Conservation (phyloP, 345 rosid species). For the Melaleuca quinquenervia region DNA sequence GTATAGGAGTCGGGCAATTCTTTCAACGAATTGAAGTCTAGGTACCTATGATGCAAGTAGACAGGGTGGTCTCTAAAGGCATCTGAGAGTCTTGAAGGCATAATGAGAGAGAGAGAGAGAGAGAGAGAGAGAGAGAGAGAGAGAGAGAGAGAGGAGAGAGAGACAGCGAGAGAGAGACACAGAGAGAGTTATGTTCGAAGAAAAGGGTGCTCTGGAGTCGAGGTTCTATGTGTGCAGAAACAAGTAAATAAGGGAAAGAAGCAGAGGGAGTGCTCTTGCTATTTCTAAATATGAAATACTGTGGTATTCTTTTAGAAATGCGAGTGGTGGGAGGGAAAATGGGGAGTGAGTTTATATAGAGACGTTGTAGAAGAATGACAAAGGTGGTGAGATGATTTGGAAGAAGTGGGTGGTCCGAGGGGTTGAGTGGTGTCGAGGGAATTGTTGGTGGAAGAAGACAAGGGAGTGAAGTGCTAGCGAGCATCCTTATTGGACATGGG, state of each 20-base stretch:
- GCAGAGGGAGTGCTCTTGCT: not conserved
- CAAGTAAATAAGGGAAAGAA: not conserved
- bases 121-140: not conserved
- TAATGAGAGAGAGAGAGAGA: not conserved
- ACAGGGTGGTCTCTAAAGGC: constrained; percentile 52
- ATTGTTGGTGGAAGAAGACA: constrained; percentile 21
- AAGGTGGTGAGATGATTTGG: not conserved
- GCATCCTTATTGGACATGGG: constrained; percentile 13
- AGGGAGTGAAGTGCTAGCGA: constrained; percentile 17
- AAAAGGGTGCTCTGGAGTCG: not conserved
- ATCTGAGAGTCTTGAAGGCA: constrained; percentile 60
- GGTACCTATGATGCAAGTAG: constrained; percentile 31
- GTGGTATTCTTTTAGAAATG: not conserved
- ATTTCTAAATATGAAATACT: not conserved
- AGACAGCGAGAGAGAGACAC: not conserved
- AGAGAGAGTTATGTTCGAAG: not conserved
- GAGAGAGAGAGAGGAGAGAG: not conserved
- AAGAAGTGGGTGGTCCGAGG: not conserved
- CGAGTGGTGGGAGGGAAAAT: not conserved
- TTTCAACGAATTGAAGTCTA: constrained; percentile 41
- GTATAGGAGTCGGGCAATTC: constrained; percentile 73
- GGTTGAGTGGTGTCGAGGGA: not conserved
- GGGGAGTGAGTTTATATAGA: constrained; percentile 2
- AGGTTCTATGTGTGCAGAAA: not conserved
- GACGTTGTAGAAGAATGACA: not conserved